Evolutionary conservation across 169 alveolate species (phyloP), one percentile per base, ranked within the genome.

Genomic region (Hammondia hammondi): DNA sequence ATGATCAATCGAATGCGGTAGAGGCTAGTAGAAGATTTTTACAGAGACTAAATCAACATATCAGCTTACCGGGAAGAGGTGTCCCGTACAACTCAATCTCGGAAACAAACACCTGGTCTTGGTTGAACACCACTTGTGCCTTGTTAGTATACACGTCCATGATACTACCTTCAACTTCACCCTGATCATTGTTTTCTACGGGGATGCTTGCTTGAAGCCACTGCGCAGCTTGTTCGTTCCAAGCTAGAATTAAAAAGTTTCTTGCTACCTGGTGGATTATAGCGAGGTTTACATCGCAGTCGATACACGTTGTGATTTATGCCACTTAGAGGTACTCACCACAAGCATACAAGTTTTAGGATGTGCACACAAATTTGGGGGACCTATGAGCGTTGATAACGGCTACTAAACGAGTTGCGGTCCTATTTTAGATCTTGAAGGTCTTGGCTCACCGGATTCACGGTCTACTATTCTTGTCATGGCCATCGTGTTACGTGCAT

Each of bases 1-100:
- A 14, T 52, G 61, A 0, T 14, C 61, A 52, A 14, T 52, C 61
- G 61, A 0, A 52, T 7, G 19, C 61, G 19, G 24, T 52, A 52
- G 61, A 7, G 61, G 61, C 61, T 7, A 52, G 24, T 52, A 52
- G 43, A 39, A 39, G 0, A 39, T 0, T 39, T 39, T 39, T 39
- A 39, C 43, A 39, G 43, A 39, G 43, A 39, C 43, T 39, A 2
- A 39, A 39, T 0, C 43, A 21, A 3, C n/a, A 67, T 27, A 4
- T 27, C 32, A 29, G 21, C 91, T 17, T 57, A 81, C 94, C 94
- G 14, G 94, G 94, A 14, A 88, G 46, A 32, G 72, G 57, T 56
- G 94, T 91, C 71, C 94, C 94, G n/a, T 52, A 81, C 32, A 91
- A 70, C 82, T 45, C n/a, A 29, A 91, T 56, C 81, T 91, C 94